Percentiles rank a stretch among this genome's conserved stretches.
Evolutionary conservation across 306 rosid genomes (phyloP).

Genomic region (Coriaria nepalensis): DNA sequence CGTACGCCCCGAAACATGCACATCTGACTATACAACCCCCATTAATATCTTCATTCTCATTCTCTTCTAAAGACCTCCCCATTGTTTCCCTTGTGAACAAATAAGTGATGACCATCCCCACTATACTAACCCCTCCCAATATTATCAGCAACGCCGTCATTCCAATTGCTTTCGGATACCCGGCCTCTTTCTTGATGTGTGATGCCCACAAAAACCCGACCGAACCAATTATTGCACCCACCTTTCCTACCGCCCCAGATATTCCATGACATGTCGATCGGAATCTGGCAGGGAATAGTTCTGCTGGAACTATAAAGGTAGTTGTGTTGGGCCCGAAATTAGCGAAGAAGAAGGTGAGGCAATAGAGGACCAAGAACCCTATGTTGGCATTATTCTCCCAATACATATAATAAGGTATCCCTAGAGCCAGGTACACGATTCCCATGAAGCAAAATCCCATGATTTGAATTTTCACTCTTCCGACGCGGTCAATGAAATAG

Average conservation of each 20-base stretch:
- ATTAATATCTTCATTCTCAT: too few relatives aligned
- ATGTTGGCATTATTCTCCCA: slow-evolving; percentile 10
- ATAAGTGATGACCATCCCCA: too few relatives aligned
- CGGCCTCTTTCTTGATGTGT: slow-evolving; percentile 1
- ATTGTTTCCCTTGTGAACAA: too few relatives aligned
- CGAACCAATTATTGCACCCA: slow-evolving; percentile 60
- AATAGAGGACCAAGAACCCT: slow-evolving; percentile 44
- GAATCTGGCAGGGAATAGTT: slow-evolving; percentile 68
- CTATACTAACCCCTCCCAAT: too few relatives aligned
- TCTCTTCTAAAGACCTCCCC: too few relatives aligned
- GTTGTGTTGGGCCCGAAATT: slow-evolving; percentile 96
- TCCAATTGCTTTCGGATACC: slow-evolving; percentile 26
- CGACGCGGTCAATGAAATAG: slow-evolving; percentile 52
- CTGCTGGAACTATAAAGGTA: slow-evolving; percentile 61
- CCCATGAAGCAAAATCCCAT: slow-evolving; percentile 59
- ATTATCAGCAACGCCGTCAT: slow-evolving; percentile 30
- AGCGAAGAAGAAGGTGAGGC: slow-evolving; percentile 64
- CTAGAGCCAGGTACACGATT: slow-evolving; percentile 29
- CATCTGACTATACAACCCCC: too few relatives aligned
- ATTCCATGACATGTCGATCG: slow-evolving; percentile 75
- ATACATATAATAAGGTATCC: slow-evolving; percentile 33
- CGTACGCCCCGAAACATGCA: too few relatives aligned
- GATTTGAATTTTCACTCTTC: slow-evolving; percentile 50
- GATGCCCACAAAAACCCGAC: slow-evolving; percentile 58
- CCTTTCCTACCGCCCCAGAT: slow-evolving; percentile 58